Evolutionary conservation across 768 basidiomycete species (phyloP).

Genomic region (Dictyophora rubrovolvata): DNA sequence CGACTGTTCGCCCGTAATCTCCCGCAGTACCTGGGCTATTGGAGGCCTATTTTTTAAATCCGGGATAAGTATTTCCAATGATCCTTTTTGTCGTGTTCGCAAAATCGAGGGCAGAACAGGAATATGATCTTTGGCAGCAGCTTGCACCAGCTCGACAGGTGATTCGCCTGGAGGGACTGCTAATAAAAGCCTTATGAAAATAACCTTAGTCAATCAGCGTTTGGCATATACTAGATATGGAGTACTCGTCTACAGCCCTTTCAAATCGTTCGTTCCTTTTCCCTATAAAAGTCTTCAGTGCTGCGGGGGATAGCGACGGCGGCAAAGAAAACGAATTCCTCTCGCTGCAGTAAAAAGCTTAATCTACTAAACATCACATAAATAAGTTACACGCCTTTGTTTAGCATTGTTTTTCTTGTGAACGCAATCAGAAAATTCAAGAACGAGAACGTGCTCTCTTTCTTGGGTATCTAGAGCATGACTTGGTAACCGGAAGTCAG

Average conservation of each 20-base stretch:
- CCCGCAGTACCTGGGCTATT: conserved; percentile 34
- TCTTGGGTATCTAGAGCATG: conserved; percentile 20
- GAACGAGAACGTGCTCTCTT: conserved; percentile 40
- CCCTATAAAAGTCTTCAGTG: conserved; percentile 61
- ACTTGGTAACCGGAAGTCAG: conserved; percentile 29
- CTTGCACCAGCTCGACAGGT: conserved; percentile 50
- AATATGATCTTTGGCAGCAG: conserved; percentile 59
- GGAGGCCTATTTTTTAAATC: conserved; percentile 43
- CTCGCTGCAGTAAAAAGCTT: conserved; percentile 16
- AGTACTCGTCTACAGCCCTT: conserved; percentile 60
- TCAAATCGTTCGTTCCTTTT: conserved; percentile 56
- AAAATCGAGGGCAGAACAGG: conserved; percentile 46
- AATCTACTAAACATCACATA: conserved; percentile 8
- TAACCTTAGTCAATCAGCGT: background rate
- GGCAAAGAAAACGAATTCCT: conserved; percentile 22
- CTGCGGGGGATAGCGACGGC: conserved; percentile 41
- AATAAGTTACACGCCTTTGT: conserved; percentile 16
- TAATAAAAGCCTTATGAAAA: conserved; percentile 40
- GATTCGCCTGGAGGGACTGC: conserved; percentile 47
- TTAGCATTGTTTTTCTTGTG: conserved; percentile 20
- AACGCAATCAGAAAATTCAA: conserved; percentile 41
- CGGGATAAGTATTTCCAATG: conserved; percentile 20
- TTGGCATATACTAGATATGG: background rate
- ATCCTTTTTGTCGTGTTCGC: conserved; percentile 2
- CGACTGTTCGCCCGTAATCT: conserved; percentile 5